Evolutionary conservation across 164 flowering plant genomes (phyloP), one percentile per base, ranked within the genome.

Genomic region (Dillenia turbinata): DNA sequence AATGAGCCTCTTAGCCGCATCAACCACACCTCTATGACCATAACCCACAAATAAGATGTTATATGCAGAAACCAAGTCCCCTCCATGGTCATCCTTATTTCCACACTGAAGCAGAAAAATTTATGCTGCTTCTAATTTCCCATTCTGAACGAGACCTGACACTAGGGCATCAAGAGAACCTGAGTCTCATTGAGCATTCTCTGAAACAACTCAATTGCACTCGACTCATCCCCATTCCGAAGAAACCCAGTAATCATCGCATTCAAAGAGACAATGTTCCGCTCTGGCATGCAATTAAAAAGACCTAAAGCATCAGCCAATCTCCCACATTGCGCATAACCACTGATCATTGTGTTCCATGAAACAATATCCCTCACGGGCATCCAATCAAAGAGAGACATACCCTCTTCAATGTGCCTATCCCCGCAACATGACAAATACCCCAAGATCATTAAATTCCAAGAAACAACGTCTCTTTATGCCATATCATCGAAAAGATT

Each of bases 321-420:
- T 63, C 66, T 71, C 44, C 83, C 73, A 54, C 51, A 54, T 66
- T 62, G 71, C 0, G 83, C 74, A 59, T 79, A 81, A 52, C 85
- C 85, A 61, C 83, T 79, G 19, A 81, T 75, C 78, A 81, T 73
- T 5, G 83, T 79, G 66, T 81, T 81, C 82, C 82, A 81, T 0
- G 85, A 74, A 57, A 76, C 66, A 46, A 52, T 51, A 63, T 78
- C 81, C 49, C 80, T 64, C 44, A 60, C 66, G 8, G 79, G 82
- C 81, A 78, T 81, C 57, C 40, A 22, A 59, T 78, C 82, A 54
- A 81, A 81, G 77, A 81, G 40, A 33, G 17, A 8, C 33, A 73
- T 67, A 0, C 70, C 85, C 33, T 81, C 80, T 45, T 74, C 75
- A 5, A 78, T 12, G 54, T 60, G 66, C 51, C 64, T 59, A 11